Evolutionary conservation across 305 asterid species (phyloP).

Genomic region (Solanum hybrid): DNA sequence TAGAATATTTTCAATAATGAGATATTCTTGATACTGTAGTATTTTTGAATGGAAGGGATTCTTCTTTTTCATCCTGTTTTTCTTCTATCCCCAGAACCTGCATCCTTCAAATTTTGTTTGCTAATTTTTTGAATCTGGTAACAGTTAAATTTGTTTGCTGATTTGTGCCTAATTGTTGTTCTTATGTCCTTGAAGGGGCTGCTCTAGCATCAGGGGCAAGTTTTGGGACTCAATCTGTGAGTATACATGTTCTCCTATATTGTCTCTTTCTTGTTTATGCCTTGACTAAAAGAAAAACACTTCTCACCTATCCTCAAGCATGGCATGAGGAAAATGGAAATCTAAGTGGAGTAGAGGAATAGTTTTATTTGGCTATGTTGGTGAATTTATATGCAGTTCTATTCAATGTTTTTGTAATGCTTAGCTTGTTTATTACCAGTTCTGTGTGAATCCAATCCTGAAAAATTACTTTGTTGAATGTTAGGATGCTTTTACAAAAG

Average conservation of each 20-base stretch:
- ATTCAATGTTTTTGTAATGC: neutral
- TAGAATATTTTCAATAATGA: neutral
- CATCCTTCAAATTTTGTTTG: neutral
- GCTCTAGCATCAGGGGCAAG: conserved; percentile 81
- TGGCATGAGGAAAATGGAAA: neutral
- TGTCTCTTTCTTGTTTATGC: neutral
- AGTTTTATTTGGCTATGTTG: neutral
- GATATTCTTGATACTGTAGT: neutral
- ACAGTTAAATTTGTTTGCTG: conserved; percentile 2
- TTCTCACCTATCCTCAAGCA: neutral
- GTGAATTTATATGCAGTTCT: neutral
- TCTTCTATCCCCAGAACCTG: neutral
- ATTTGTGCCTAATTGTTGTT: neutral
- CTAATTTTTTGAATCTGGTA: neutral
- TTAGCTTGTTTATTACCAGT: neutral
- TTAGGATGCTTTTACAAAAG: neutral
- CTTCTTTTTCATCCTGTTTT: neutral
- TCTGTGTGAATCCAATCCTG: neutral
- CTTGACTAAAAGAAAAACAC: neutral
- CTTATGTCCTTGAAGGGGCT: conserved; percentile 47
- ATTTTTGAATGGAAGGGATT: neutral
- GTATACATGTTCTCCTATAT: conserved; percentile 20
- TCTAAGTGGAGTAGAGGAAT: neutral
- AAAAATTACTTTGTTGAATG: neutral
- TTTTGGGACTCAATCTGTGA: conserved; percentile 70